Evolutionary conservation across 345 rosid species (phyloP).

Genomic region (Erysimum cheiranthoides): DNA sequence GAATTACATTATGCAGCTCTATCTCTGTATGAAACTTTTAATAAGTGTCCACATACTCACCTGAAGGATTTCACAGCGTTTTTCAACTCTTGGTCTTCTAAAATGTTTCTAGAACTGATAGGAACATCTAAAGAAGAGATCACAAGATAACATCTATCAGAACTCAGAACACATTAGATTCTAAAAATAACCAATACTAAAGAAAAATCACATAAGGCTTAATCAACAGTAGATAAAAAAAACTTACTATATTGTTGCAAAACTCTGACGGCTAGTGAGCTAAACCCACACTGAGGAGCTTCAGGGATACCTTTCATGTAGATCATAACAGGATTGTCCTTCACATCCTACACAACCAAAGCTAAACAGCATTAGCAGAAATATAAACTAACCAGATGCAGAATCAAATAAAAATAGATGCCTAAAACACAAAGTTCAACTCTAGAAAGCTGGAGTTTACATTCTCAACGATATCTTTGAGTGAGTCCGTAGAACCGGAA

Average conservation of each 20-base stretch:
- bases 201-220: neutral
- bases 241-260: slow-evolving; percentile 78
- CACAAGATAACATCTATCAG: neutral
- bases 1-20: slow-evolving; percentile 2
- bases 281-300: slow-evolving; percentile 92
- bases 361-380: slow-evolving; percentile 26
- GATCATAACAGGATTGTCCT: slow-evolving; percentile 87
- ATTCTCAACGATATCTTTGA: slow-evolving; percentile 78
- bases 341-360: slow-evolving; percentile 71
- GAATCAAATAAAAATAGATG: neutral
- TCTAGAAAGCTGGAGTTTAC: slow-evolving; percentile 43
- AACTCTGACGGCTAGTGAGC: slow-evolving; percentile 90
- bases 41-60: slow-evolving; percentile 42
- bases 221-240: neutral
- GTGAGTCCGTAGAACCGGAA: slow-evolving; percentile 54
- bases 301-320: slow-evolving; percentile 98
- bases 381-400: neutral
- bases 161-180: neutral
- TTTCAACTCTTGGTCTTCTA: slow-evolving; percentile 88
- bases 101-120: slow-evolving; percentile 82
- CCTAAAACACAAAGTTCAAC: neutral
- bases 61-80: slow-evolving; percentile 84
- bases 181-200: neutral
- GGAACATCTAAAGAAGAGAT: slow-evolving; percentile 65
- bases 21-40: neutral